These are phyloP conservation scores for Neonectria magnoliae DNA, from an alignment of 2,329 filamentous ascomycete genomes.

Conservation along the genomic window DNA sequence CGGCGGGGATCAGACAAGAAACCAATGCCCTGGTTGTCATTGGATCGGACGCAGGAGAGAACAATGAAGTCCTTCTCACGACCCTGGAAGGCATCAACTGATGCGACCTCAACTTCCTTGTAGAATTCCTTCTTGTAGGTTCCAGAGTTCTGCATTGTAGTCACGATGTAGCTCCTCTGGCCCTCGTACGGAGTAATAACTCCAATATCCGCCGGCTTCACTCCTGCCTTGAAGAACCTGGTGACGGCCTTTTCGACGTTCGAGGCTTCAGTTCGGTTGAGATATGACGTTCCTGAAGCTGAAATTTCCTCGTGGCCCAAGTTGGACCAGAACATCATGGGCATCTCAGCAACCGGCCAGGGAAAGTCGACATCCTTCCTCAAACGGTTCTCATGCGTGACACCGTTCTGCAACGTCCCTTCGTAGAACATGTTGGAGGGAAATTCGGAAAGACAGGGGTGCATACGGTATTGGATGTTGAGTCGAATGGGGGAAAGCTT, in stretches of 20 bases:
- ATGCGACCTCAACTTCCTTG: constrained; percentile 98
- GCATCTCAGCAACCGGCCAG: constrained; percentile 92
- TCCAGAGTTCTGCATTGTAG: constrained; percentile 98
- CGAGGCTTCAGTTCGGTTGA: constrained; percentile 95
- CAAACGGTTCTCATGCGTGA: constrained; percentile 87
- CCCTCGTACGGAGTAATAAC: constrained; percentile 99
- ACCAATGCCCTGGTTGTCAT: constrained; percentile 98
- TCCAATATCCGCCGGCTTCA: constrained; percentile 92
- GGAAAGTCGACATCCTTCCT: constrained; percentile 96
- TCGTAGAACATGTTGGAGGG: constrained; percentile 99
- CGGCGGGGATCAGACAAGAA: constrained; percentile 98
- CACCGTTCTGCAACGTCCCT: constrained; percentile 94
- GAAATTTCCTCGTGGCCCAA: constrained; percentile 98
- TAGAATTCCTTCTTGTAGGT: constrained; percentile 99
- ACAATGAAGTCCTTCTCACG: constrained; percentile 99
- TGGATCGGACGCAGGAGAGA: constrained; percentile 95
- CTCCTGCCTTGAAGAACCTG: constrained; percentile 97
- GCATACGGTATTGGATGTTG: constrained; percentile 99
- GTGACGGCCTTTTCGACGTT: constrained; percentile 99
- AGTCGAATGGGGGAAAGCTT: constrained; percentile 89
- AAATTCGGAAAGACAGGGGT: constrained; percentile 95
- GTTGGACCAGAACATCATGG: constrained; percentile 99
- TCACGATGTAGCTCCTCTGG: constrained; percentile 97
- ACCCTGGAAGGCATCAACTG: constrained; percentile 97
- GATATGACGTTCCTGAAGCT: constrained; percentile 95